Evolutionary conservation across 768 basidiomycete genomes (phyloP), one percentile per base, ranked within the genome.

Genomic region (Boletus tylopilopsis): DNA sequence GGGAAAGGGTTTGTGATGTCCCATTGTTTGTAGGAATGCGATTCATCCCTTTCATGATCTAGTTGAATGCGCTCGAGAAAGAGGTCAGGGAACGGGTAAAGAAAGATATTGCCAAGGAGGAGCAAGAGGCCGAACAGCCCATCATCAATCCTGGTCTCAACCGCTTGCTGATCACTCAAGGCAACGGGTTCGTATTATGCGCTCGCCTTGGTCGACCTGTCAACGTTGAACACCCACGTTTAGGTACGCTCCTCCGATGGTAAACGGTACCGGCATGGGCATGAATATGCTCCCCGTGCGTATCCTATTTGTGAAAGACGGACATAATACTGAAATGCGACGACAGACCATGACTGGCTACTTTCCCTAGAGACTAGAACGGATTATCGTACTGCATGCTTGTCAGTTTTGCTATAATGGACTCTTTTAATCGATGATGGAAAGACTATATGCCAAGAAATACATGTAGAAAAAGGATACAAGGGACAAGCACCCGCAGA

Each of bases 81-180:
- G 86, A 95, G 63, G 82, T 97, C 35, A 83, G 82, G 67, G 94
- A 95, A 64, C 80, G 88, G 38, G 80, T 87, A 25, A 86, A 87
- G 72, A 94, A 90, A 70, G 88, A 94, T 30, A 78, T 76, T 23
- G 83, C 86, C 66, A 95, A 96, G 73, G 93, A 95, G 73, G 79
- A 91, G 66, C 84, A 83, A 42, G 94, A 95, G 60, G 81, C 90
- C 12, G 84, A 90, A 49, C 82, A 83, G 45, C 87, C 88, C 6
- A 90, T 95, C 57, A 90, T 95, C 71, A 93, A 92, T 64, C 89
- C 90, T 48, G n/a, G n/a, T n/a, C 77, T 83, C 24, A 74, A 70
- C 49, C 74, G 75, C 42, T 66, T 85, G 23, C 70, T 90, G 59
- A 73, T 92, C 47, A 92, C 90, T 25, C 87, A 89, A 58, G 87